Conservation (phyloP, 441 rosid genomes). For the Gossypium gossypioides region DNA sequence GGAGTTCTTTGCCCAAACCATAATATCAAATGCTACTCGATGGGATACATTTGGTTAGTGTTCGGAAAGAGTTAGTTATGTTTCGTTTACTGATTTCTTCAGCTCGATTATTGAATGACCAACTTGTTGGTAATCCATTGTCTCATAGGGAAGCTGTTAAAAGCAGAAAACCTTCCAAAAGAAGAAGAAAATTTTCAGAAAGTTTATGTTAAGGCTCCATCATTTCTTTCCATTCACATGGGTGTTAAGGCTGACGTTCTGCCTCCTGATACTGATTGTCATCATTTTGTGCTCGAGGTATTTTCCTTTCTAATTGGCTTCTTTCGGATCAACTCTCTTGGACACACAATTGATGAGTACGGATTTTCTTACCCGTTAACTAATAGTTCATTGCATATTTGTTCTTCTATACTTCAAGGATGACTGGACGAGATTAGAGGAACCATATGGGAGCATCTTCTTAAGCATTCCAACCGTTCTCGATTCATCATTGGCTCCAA, state of each 20-base stretch:
- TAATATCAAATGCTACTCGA: conserved; percentile 92
- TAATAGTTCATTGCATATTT: background rate
- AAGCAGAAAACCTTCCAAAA: conserved; percentile 69
- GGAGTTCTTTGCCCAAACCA: conserved; percentile 60
- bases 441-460: conserved; percentile 85
- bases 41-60: conserved; percentile 97
- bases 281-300: conserved; percentile 93
- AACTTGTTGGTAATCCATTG: background rate
- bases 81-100: conserved; percentile 1
- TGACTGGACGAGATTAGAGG: conserved; percentile 61
- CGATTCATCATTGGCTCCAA: conserved; percentile 78
- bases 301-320: conserved; percentile 5
- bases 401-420: conserved; percentile 27
- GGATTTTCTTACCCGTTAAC: background rate
- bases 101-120: conserved; percentile 8
- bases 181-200: conserved; percentile 88
- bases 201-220: conserved; percentile 86
- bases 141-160: conserved; percentile 67
- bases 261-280: conserved; percentile 83
- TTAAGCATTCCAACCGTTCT: conserved; percentile 95
- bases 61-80: conserved; percentile 7
- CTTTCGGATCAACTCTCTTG: background rate
- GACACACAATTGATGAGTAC: background rate
- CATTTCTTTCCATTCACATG: conserved; percentile 94
- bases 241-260: conserved; percentile 82